Base-by-base conservation (phyloP, 176 grass and related monocot species). In the Pontederia paniculata region DNA sequence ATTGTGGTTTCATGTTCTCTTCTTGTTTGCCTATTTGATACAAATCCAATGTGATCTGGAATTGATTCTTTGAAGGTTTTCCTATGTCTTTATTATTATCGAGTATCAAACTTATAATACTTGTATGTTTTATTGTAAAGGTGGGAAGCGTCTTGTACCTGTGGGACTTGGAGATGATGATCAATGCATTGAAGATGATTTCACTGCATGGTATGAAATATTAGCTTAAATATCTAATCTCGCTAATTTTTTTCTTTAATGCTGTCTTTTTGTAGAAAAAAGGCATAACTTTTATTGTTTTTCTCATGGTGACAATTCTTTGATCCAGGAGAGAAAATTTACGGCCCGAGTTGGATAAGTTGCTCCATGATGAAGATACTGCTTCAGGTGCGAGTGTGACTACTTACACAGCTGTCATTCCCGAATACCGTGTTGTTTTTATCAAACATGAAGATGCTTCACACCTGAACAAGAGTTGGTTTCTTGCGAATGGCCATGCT, bases 121-220 rank as follows among this genome's bases (percentile, higher is more conserved):
- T 65, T 56, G n/a, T n/a, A n/a, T 51, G 60, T 61, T 63, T 13
- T 42, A 77, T 28, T 53, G 43, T 62, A 23, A 69, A 98, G 93
- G 93, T 84, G 93, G 71, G 55, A 88, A 88, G 67, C 75, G 69
- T 67, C 81, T 98, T 71, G 60, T 84, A 68, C 72, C 87, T 12
- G 73, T 88, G 49, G 93, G 93, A 54, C 70, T 98, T 60, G 93
- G 93, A 77, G 93, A 98, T 67, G 93, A 98, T 70, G 83, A 98
- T 67, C 93, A 91, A 63, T 98, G 82, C 67, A 98, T 98, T 65
- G 93, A 98, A 63, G 93, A 98, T 73, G 87, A 98, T 22, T 90
- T 91, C 73, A 88, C 73, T 12, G 77, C 86, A 66, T 90, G 91
- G 86, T 88, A 88, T 52, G 72, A 62, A 80, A 50, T 23, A 45